Evolutionary conservation across 345 rosid species (phyloP).

Genomic region (Hirschfeldia incana): DNA sequence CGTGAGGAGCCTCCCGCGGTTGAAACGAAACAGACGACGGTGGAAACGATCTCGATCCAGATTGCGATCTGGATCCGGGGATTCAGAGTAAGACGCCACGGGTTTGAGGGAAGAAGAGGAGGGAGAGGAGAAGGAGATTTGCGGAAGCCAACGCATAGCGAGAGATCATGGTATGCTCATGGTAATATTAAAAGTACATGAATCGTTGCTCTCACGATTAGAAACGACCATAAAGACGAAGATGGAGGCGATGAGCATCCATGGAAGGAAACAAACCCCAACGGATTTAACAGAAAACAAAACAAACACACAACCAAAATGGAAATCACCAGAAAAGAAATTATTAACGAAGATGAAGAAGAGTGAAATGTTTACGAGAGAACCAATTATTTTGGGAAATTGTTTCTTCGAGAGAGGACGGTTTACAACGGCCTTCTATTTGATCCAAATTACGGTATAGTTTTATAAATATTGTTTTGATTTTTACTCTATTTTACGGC

Average conservation of each 20-base stretch:
- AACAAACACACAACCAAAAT: background rate
- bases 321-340: background rate
- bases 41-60: slow-evolving; percentile 27
- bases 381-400: slow-evolving; percentile 15
- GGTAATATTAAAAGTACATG: background rate
- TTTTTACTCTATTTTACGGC: too few species aligned
- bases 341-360: background rate
- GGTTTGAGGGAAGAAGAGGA: slow-evolving; percentile 30
- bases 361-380: slow-evolving; percentile 4
- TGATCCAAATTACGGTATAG: background rate
- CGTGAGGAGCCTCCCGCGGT: slow-evolving; percentile 48
- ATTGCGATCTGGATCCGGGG: slow-evolving; percentile 25
- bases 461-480: background rate
- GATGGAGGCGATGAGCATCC: slow-evolving; percentile 21
- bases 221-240: slow-evolving; percentile 14
- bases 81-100: slow-evolving; percentile 33
- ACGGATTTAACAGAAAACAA: slow-evolving; percentile 39
- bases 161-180: slow-evolving; percentile 43
- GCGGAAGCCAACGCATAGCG: slow-evolving; percentile 82
- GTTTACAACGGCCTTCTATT: background rate
- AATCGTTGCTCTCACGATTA: slow-evolving; percentile 4
- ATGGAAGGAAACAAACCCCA: slow-evolving; percentile 26
- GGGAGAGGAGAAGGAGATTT: slow-evolving; percentile 49
- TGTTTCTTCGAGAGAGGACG: background rate
- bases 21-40: slow-evolving; percentile 35